Base-by-base conservation (phyloP, 768 basidiomycete species). In the Agaricus subrufescens region DNA sequence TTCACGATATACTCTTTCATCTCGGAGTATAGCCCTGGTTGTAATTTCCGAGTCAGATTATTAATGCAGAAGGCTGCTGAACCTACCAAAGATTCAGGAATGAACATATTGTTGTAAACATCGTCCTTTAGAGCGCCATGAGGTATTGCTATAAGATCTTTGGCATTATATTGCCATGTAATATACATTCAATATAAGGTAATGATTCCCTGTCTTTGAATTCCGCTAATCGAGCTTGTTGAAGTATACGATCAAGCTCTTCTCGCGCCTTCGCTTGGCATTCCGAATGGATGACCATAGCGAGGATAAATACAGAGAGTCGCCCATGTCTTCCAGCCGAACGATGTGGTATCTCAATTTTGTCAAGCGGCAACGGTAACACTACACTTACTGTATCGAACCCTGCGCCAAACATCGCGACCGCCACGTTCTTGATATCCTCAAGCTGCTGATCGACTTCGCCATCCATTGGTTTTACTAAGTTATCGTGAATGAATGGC, bases 361-460 rank as follows among this genome's bases (percentile, higher is more conserved):
- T 19, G 19, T 19, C 19, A 19, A 19, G 19, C 19, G 19, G 19
- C 19, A 19, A 19, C 19, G 19, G 19, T 19, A 19, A 19, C 19
- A 19, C 19, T 19, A 19, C 19, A 62, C 66, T n/a, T 46, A 85
- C 86, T 0, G 85, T 87, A 60, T 88, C 87, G 31, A 80, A 73
- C 59, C 85, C 84, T 19, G 79, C 82, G 4, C 76, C 71, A 64
- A 86, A 90, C 83, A 91, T 89, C 38, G 87, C 88, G 66, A 89
- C 89, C 14, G 89, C 88, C 0, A 85, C 82, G 84, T 86, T 87
- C 58, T 86, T 85, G 44, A 90, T 71, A 61, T 91, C 87, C 58
- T 84, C 46, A 76, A 79, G 56, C 75, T 64, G 6, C 73, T 66
- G 43, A 66, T 67, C 40, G 67, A 51, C 43, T 70, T 73, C 46